Percentiles rank a stretch among this genome's conserved stretches.
These are phyloP conservation scores for Rhizopogon rudus DNA, from an alignment of 768 basidiomycete genomes.

Conservation along the genomic window DNA sequence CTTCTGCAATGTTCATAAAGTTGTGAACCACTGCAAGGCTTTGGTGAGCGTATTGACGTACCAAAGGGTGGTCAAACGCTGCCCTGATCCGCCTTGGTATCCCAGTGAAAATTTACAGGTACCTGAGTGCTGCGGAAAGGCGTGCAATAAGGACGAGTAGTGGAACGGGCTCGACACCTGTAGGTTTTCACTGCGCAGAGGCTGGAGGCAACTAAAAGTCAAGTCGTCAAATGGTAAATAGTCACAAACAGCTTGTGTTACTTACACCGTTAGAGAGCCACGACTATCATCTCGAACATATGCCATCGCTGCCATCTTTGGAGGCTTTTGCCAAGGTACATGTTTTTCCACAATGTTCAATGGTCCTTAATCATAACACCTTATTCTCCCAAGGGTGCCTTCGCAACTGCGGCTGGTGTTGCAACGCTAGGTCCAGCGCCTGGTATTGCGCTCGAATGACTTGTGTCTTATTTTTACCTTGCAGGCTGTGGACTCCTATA, in stretches of 20 bases:
- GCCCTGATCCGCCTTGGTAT: too few relatives aligned
- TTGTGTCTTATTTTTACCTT: not conserved
- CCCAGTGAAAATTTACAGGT: too few relatives aligned
- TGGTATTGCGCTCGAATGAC: not conserved
- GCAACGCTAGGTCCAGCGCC: slow-evolving; percentile 46
- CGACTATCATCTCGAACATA: not conserved
- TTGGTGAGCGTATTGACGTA: too few relatives aligned
- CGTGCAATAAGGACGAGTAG: too few relatives aligned
- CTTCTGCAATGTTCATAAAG: too few relatives aligned
- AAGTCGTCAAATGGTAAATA: not conserved
- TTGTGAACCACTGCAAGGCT: too few relatives aligned
- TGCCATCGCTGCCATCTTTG: slow-evolving; percentile 30
- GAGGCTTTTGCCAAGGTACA: slow-evolving; percentile 41
- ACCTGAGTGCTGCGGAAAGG: too few relatives aligned
- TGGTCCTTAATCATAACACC: not conserved
- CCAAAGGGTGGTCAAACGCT: too few relatives aligned
- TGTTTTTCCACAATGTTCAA: not conserved
- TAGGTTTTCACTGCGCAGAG: too few relatives aligned
- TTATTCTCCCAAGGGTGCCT: slow-evolving; percentile 37
- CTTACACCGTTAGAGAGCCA: not conserved
- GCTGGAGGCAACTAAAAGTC: too few relatives aligned
- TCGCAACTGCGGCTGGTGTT: slow-evolving; percentile 53
- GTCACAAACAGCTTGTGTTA: not conserved
- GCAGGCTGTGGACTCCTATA: slow-evolving; percentile 72
- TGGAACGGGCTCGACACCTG: too few relatives aligned